Percentiles rank a stretch among this genome's conserved stretches.
Evolutionary conservation across 441 rosid species (phyloP).

Genomic region (Jatropha podagrica): DNA sequence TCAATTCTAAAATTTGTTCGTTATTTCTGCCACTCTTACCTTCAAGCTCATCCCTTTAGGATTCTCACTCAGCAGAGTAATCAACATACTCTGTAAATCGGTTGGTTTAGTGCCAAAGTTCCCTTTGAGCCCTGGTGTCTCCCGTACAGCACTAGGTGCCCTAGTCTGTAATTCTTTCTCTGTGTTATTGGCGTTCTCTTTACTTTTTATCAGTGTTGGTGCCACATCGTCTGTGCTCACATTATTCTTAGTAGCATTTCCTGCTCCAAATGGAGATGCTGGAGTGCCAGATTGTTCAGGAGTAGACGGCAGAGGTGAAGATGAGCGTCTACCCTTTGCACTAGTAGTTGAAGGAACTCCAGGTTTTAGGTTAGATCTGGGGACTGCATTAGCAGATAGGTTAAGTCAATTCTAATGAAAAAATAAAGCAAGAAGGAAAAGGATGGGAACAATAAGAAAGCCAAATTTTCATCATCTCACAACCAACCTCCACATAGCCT

Average conservation of each 20-base stretch:
- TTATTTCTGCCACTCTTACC: constrained; percentile 43
- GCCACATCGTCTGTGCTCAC: constrained; percentile 41
- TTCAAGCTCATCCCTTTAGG: constrained; percentile 84
- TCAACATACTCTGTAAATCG: constrained; percentile 65
- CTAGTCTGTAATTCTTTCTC: constrained; percentile 57
- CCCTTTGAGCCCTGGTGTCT: constrained; percentile 46
- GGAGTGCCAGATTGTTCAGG: constrained; percentile 55
- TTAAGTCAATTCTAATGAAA: constrained; percentile 18
- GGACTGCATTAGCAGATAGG: constrained; percentile 38
- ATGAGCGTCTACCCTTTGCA: constrained; percentile 56
- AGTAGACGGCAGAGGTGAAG: constrained; percentile 78
- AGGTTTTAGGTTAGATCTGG: constrained; percentile 58
- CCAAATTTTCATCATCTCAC: constrained; percentile 5
- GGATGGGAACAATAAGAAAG: not conserved
- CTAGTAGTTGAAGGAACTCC: constrained; percentile 41
- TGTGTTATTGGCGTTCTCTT: constrained; percentile 44
- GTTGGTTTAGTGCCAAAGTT: constrained; percentile 46
- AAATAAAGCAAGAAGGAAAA: constrained; percentile 13
- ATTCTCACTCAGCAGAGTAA: constrained; percentile 61
- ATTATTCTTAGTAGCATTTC: constrained; percentile 45
- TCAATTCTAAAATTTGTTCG: constrained; percentile 9
- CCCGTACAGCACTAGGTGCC: constrained; percentile 38
- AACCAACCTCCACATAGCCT: not conserved
- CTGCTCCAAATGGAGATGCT: constrained; percentile 54
- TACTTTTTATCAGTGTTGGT: constrained; percentile 42